Evolutionary conservation across 2,329 filamentous ascomycete species (phyloP).

Genomic region (Ceratocystis destructans): DNA sequence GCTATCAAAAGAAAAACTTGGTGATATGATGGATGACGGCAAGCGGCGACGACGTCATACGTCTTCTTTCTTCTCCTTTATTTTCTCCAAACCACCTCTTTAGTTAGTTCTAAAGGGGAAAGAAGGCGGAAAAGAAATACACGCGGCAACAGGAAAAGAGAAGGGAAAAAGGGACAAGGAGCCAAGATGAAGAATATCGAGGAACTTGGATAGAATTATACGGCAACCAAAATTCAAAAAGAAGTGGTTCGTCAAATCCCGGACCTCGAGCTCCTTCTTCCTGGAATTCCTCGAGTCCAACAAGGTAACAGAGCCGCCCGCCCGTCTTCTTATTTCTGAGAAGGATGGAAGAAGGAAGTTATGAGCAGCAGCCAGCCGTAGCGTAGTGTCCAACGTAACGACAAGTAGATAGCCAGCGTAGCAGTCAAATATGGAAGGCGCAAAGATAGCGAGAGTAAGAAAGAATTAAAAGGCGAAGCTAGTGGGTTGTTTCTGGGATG

Average conservation of each 20-base stretch:
- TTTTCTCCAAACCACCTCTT: not conserved
- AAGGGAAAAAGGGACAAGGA: not conserved
- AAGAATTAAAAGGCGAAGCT: not conserved
- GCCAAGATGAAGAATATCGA: not conserved
- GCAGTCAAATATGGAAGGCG: too few relatives aligned
- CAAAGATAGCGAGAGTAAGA: not conserved
- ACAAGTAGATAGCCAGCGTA: too few relatives aligned
- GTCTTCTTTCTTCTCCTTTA: constrained; percentile 7
- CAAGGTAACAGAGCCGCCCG: too few relatives aligned
- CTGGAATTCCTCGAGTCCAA: too few relatives aligned
- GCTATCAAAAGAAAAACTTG: not conserved
- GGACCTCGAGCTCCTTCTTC: not conserved
- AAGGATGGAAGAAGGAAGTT: too few relatives aligned
- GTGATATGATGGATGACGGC: not conserved
- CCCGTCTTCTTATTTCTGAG: too few relatives aligned
- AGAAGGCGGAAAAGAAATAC: constrained; percentile 2
- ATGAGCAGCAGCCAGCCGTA: too few relatives aligned
- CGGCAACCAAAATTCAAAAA: not conserved
- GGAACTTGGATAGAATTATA: not conserved
- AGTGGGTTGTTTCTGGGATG: too few relatives aligned
- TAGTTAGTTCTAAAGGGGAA: not conserved
- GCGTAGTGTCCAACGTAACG: too few relatives aligned
- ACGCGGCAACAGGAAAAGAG: constrained; percentile 7
- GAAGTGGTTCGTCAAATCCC: too few relatives aligned
- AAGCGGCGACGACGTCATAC: not conserved